These are phyloP conservation scores for Lactarius evosmus DNA, from an alignment of 768 basidiomycete species.

Conservation along the genomic window DNA sequence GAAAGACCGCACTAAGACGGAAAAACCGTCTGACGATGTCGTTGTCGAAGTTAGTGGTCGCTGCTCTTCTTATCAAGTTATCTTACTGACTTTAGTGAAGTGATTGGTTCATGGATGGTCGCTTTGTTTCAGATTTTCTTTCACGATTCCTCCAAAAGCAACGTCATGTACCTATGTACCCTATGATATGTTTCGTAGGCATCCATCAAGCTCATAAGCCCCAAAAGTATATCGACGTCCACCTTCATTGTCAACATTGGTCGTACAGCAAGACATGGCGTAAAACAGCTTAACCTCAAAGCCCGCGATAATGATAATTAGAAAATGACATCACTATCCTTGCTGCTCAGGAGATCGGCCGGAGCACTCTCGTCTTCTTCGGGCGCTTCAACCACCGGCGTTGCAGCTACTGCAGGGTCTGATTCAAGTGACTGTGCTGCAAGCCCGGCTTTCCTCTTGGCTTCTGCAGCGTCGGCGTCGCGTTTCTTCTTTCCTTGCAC, in stretches of 20 bases:
- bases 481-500: conserved; percentile 97
- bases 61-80: conserved; percentile 15
- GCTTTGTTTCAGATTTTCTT: conserved; percentile 32
- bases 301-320: conserved; percentile 38
- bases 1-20: conserved; percentile 72
- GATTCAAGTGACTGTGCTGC: conserved; percentile 23
- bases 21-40: conserved; percentile 53
- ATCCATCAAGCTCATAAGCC: conserved; percentile 4
- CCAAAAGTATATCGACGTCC: background rate
- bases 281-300: conserved; percentile 10
- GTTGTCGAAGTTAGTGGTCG: conserved; percentile 68
- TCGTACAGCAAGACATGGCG: background rate
- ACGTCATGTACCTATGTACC: conserved; percentile 64
- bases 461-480: conserved; percentile 45
- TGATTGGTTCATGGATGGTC: conserved; percentile 36
- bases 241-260: conserved; percentile 2
- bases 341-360: conserved; percentile 73
- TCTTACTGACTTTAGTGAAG: conserved; percentile 32
- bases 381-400: background rate
- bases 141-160: conserved; percentile 47
- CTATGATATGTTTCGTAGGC: conserved; percentile 56
- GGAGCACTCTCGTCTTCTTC: conserved; percentile 34
- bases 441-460: conserved; percentile 20
- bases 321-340: conserved; percentile 94
- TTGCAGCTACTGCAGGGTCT: background rate